Evolutionary conservation across 441 rosid species (phyloP), one percentile per base, ranked within the genome.

Genomic region (Raphanus hybrid): DNA sequence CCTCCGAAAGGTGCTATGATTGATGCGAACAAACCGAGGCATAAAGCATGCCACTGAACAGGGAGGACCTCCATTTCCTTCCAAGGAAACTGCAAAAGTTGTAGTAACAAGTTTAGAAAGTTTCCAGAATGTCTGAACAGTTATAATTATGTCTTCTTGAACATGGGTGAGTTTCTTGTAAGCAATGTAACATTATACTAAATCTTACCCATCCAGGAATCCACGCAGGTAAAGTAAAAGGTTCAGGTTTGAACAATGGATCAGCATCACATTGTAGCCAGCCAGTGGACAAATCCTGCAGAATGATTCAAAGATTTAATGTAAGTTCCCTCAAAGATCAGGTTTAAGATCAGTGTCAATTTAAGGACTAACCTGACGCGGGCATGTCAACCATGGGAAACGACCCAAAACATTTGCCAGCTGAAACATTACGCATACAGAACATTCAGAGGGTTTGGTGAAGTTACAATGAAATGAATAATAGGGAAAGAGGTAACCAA

Each of bases 1-100:
- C 99, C 99, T 61, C 99, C 99, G 58, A 94, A 94, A 65, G 99
- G 99, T 72, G 99, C 99, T 85, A 94, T 94, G 41, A 95, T 92
- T 63, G 99, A 95, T 64, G 99, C 97, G 62, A 95, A 95, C 85
- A 95, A 81, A 55, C 99, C 99, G 74, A 92, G 81, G 70, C 92
- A 90, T 69, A 94, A 69, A 74, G 96, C 98, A 83, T 95, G 98
- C 98, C 94, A 92, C 71, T 95, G 99, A 71, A 92, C 94, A 20
- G 96, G 99, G 76, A 91, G 81, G 78, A 95, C 68, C 23, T 86
- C 74, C 61, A 90, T 83, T 80, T 89, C 99, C 68, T 91, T 90
- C 99, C 97, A 88, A 18, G 96, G 92, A 70, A 91, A 84, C 99
- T 95, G 84, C 81, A 87, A 6, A 64, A 66, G 64, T 20, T 35